Conservation (phyloP, 805 yeast genomes). For the Zygoascus flipseniorum region DNA sequence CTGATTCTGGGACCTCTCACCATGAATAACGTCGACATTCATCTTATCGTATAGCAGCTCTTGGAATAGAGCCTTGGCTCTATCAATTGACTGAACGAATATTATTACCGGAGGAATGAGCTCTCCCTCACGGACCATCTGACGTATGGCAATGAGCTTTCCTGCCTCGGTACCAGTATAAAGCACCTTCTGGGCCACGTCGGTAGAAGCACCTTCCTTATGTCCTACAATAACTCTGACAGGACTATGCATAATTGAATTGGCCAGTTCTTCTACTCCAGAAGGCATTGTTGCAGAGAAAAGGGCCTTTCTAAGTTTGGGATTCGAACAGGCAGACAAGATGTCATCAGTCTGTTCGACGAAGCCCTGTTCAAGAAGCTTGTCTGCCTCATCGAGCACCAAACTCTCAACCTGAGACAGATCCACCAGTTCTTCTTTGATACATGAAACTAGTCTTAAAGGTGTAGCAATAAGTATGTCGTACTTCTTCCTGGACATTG, state of each 20-base stretch:
- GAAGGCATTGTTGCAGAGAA: slow-evolving; percentile 96
- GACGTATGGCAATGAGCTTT: slow-evolving; percentile 85
- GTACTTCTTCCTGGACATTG: slow-evolving; percentile 51
- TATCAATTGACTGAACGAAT: slow-evolving; percentile 80
- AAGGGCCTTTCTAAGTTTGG: slow-evolving; percentile 57
- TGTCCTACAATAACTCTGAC: slow-evolving; percentile 84
- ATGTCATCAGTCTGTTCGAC: slow-evolving; percentile 87
- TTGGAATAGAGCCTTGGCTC: slow-evolving; percentile 93
- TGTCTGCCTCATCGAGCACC: slow-evolving; percentile 93
- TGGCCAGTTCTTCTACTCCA: slow-evolving; percentile 81
- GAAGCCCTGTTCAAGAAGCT: slow-evolving; percentile 75
- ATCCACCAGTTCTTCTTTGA: slow-evolving; percentile 52
- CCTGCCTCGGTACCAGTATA: slow-evolving; percentile 94
- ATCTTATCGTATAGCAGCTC: slow-evolving; percentile 86
- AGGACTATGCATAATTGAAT: slow-evolving; percentile 75
- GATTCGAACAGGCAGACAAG: slow-evolving; percentile 43
- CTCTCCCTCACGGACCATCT: slow-evolving; percentile 68
- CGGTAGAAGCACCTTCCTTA: slow-evolving; percentile 83
- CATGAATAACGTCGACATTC: slow-evolving; percentile 92
- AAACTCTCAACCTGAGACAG: slow-evolving; percentile 62
- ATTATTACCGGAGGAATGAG: slow-evolving; percentile 89
- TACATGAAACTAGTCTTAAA: slow-evolving; percentile 70
- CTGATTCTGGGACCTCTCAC: slow-evolving; percentile 84
- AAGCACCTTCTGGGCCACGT: slow-evolving; percentile 73
- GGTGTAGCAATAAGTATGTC: slow-evolving; percentile 88